phyloP scores from a whole-genome alignment of 495 filamentous ascomycete genomes.

The Penicillium samsonianum region DNA sequence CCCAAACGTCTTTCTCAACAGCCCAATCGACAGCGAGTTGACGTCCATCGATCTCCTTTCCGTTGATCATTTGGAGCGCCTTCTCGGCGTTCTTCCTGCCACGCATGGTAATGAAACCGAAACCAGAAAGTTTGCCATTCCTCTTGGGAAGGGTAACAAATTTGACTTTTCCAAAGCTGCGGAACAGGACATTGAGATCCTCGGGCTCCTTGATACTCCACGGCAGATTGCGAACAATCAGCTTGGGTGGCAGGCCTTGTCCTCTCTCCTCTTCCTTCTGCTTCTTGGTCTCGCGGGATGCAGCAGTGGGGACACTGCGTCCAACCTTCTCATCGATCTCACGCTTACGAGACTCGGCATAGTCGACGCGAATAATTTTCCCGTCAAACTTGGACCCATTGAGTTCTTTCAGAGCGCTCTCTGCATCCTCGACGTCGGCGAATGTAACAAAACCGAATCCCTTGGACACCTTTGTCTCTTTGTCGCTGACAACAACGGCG shows the following conservation, averaged over 20 bases:
- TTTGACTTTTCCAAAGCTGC: slow-evolving; percentile 87
- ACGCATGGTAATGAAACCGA: slow-evolving; percentile 88
- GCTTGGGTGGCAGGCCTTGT: slow-evolving; percentile 65
- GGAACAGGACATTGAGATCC: slow-evolving; percentile 74
- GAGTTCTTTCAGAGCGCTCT: slow-evolving; percentile 74
- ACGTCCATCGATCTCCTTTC: slow-evolving; percentile 84
- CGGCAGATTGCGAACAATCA: slow-evolving; percentile 94
- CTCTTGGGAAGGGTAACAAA: slow-evolving; percentile 75
- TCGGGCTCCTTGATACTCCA: slow-evolving; percentile 91
- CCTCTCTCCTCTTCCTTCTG: slow-evolving; percentile 57
- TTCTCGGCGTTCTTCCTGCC: slow-evolving; percentile 90
- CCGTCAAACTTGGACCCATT: slow-evolving; percentile 73
- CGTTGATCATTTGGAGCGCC: slow-evolving; percentile 82
- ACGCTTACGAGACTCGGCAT: slow-evolving; percentile 83
- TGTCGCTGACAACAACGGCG: slow-evolving; percentile 81
- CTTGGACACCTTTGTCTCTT: slow-evolving; percentile 76
- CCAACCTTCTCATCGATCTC: slow-evolving; percentile 54
- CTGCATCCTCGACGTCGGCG: slow-evolving; percentile 86
- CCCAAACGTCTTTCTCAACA: slow-evolving; percentile 86
- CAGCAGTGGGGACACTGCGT: slow-evolving; percentile 50
- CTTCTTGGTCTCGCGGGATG: slow-evolving; percentile 55
- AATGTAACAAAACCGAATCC: slow-evolving; percentile 98
- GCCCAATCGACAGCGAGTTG: slow-evolving; percentile 93
- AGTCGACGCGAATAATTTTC: slow-evolving; percentile 78
- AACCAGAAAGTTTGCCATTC: slow-evolving; percentile 73